Base-by-base conservation (phyloP, 2,329 filamentous ascomycete species). In the Alternaria angustiovoidea region DNA sequence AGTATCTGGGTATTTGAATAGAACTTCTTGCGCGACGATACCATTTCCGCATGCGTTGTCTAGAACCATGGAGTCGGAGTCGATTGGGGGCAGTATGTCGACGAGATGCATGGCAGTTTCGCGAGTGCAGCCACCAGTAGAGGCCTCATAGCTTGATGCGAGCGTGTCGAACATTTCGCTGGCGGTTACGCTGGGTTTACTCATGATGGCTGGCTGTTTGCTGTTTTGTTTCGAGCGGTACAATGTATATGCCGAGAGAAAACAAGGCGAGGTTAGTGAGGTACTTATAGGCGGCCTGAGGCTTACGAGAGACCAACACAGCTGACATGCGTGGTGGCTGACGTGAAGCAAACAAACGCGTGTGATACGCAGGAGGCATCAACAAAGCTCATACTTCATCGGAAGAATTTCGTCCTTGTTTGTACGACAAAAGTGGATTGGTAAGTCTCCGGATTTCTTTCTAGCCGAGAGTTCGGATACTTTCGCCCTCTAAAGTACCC, bases 41-140 rank as follows among this genome's bases (percentile, higher is more conserved):
- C 70, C 72, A 8, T 67, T 59, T 11, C 70, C 70, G 54, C 70
- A 73, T 0, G 71, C 72, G 36, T 73, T 75, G 48, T 75, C 72
- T 26, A 64, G 67, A 20, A 74, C 46, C 16, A 63, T 26, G 14
- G 68, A 69, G 12, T 54, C 34, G 20, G 51, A 28, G 4, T 59
- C 47, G 7, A 73, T 58, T 1, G 63, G 30, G 3, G 65, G 62
- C n/a, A 58, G 26, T 7, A 65, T 57, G 8, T 61, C 20, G 56
- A 65, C 20, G 20, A 72, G 59, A n/a, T 66, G 47, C 1, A 58
- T 56, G 16, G 62, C 65, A 3, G 69, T 39, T 22, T 67, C 61
- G 20, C 59, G 60, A 2, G 66, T 67, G 47, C 57, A 61, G 52
- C 69, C 66, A 24, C 64, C 66, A 5, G 64, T 61, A 9, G 61